These are phyloP conservation scores for Phyllosticta citrichinensis DNA, from an alignment of 2,329 filamentous ascomycete species.

Conservation along the genomic window DNA sequence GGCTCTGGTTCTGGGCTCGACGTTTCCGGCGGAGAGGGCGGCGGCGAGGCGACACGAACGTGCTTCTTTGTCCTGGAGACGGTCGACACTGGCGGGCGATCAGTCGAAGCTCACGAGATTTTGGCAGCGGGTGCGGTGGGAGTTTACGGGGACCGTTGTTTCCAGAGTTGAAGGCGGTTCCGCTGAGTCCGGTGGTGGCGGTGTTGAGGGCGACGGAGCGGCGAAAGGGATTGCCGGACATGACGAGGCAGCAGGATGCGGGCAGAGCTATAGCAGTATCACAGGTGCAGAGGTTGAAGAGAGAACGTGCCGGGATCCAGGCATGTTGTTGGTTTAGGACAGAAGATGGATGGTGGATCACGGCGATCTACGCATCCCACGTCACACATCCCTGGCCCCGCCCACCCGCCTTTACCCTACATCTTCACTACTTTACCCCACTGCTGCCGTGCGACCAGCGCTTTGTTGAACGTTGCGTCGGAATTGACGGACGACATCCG, in stretches of 20 bases:
- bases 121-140: neutral
- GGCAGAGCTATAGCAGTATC: conserved; percentile 1
- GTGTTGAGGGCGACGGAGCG: conserved; percentile 16
- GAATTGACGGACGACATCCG: neutral
- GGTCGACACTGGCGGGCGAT: neutral
- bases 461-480: neutral
- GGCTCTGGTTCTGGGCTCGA: conserved; percentile 15
- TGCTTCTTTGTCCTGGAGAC: conserved; percentile 9
- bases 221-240: conserved; percentile 33
- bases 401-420: neutral
- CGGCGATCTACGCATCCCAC: conserved; percentile 9
- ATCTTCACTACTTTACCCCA: neutral
- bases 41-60: conserved; percentile 41
- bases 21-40: conserved; percentile 27
- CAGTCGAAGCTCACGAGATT: neutral
- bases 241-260: conserved; percentile 14
- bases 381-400: conserved; percentile 8
- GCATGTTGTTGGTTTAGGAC: neutral
- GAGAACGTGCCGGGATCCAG: neutral
- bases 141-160: neutral
- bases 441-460: neutral
- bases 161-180: neutral
- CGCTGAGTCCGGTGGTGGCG: neutral
- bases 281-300: conserved; percentile 1
- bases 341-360: neutral